These are phyloP conservation scores for Dipteronia dyeriana DNA, from an alignment of 345 rosid genomes.

Conservation along the genomic window DNA sequence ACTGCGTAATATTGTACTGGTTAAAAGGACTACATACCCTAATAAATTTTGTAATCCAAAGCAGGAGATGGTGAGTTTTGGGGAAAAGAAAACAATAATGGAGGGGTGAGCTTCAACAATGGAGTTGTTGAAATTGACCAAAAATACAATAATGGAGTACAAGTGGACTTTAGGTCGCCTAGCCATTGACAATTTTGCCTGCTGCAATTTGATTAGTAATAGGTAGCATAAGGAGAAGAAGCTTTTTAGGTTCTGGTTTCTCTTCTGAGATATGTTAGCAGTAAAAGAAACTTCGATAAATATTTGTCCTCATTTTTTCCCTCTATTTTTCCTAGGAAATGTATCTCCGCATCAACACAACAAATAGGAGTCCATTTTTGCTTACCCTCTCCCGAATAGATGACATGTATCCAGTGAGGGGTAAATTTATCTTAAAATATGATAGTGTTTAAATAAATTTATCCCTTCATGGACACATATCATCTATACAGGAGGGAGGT, in stretches of 20 bases:
- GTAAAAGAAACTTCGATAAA: background rate
- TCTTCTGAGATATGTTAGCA: background rate
- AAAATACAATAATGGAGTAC: background rate
- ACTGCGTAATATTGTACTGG: background rate
- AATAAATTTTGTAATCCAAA: background rate
- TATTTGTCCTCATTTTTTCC: too few species aligned
- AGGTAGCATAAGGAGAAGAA: background rate
- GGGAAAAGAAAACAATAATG: background rate
- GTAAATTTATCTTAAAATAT: too few species aligned
- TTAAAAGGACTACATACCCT: background rate
- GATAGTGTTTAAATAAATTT: too few species aligned
- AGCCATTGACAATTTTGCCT: background rate
- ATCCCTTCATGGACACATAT: too few species aligned
- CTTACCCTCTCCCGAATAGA: too few species aligned
- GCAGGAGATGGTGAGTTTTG: background rate
- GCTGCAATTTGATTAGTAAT: background rate
- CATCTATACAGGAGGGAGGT: too few species aligned
- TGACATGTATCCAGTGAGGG: too few species aligned
- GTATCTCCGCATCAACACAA: too few species aligned
- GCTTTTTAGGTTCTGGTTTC: too few species aligned
- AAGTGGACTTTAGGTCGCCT: background rate
- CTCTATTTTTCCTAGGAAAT: too few species aligned
- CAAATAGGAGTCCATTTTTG: too few species aligned
- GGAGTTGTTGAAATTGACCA: background rate
- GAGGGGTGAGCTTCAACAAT: background rate